Conservation (phyloP, 495 filamentous ascomycete species). For the Aspergillus leporis region DNA sequence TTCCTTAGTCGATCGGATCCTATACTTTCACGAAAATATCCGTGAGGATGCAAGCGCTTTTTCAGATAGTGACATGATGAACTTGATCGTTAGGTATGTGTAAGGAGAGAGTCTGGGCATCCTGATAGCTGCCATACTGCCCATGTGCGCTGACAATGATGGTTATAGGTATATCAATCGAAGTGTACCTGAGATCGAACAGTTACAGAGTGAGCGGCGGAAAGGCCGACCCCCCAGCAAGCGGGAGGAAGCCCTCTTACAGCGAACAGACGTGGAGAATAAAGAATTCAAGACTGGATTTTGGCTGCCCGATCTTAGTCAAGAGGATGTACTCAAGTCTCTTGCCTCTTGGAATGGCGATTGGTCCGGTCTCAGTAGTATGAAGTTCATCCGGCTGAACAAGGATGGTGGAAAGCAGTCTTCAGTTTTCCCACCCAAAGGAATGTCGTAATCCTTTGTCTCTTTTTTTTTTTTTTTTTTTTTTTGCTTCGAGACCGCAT, state of each 20-base stretch:
- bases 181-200: conserved; percentile 70
- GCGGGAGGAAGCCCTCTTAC: conserved; percentile 72
- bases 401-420: conserved; percentile 54
- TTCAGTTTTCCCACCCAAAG: conserved; percentile 70
- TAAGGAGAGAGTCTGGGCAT: too few species aligned
- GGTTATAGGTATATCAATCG: conserved; percentile 69
- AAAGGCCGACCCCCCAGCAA: conserved; percentile 78
- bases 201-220: conserved; percentile 72
- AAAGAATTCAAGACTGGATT: conserved; percentile 85
- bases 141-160: background rate
- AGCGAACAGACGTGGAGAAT: conserved; percentile 67
- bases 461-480: conserved; percentile 18
- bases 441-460: conserved; percentile 42
- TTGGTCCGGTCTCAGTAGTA: conserved; percentile 57
- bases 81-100: conserved; percentile 62
- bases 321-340: conserved; percentile 51
- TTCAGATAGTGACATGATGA: conserved; percentile 57
- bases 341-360: conserved; percentile 62
- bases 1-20: conserved; percentile 63
- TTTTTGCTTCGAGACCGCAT: background rate
- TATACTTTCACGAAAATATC: conserved; percentile 68
- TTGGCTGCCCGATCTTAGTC: conserved; percentile 65
- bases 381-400: conserved; percentile 64
- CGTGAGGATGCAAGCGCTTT: conserved; percentile 56
- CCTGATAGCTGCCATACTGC: background rate